Percentiles rank a stretch among this genome's conserved stretches.
Evolutionary conservation across 1,284 basidiomycete species (phyloP).

Genomic region (Tylopilus sp.): DNA sequence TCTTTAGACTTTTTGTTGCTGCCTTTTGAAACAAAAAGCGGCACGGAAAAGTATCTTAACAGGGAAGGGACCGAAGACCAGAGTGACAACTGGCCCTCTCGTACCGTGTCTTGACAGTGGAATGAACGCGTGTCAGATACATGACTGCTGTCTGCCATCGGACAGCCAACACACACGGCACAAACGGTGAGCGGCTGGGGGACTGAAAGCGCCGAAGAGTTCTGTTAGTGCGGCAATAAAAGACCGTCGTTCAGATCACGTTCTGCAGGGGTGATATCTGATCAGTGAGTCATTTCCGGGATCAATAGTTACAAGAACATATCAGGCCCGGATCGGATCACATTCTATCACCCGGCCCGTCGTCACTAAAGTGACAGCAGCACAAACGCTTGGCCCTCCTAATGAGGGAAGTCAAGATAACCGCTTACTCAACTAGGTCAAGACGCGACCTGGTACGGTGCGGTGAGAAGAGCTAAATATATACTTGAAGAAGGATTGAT

Average conservation of each 20-base stretch:
- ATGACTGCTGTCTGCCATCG: neutral
- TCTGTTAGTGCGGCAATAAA: too few species aligned
- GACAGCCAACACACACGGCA: neutral
- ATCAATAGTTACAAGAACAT: too few species aligned
- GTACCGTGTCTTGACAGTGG: neutral
- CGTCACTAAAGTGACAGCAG: too few species aligned
- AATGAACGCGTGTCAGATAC: neutral
- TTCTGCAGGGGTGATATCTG: neutral
- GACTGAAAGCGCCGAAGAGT: neutral
- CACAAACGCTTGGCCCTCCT: too few species aligned
- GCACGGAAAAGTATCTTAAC: conserved; percentile 3
- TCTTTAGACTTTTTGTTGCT: neutral
- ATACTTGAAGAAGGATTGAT: too few species aligned
- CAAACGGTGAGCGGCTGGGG: neutral
- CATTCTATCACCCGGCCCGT: too few species aligned
- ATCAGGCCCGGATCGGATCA: too few species aligned
- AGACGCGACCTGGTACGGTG: too few species aligned
- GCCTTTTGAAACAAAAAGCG: neutral
- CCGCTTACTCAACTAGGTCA: too few species aligned
- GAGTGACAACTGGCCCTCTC: neutral
- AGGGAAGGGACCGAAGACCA: neutral
- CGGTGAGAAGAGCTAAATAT: too few species aligned
- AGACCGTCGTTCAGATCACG: neutral
- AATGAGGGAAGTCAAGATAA: too few species aligned
- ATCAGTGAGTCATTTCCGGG: neutral